phyloP scores from a whole-genome alignment of 768 basidiomycete genomes.

The Xanthoconium stramineum region DNA sequence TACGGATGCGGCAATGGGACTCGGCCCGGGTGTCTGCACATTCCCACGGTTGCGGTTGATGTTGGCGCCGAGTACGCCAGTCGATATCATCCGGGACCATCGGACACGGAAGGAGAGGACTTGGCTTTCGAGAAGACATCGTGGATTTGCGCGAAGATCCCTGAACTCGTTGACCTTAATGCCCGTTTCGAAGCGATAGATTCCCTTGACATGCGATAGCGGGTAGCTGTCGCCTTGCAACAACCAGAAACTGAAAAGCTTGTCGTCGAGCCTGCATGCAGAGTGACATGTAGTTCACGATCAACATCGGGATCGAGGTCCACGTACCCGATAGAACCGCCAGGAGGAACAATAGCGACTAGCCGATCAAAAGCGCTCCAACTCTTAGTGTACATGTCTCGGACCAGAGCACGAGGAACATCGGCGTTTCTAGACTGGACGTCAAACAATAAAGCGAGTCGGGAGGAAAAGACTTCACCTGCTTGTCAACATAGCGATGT shows the following conservation, averaged over 20 bases:
- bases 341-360: conserved; percentile 86
- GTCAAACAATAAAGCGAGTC: not conserved
- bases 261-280: conserved; percentile 73
- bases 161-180: conserved; percentile 87
- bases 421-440: conserved; percentile 64
- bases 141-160: conserved; percentile 84
- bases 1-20: conserved; percentile 17
- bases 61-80: conserved; percentile 59
- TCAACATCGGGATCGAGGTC: not conserved
- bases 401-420: conserved; percentile 77
- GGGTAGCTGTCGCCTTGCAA: conserved; percentile 77
- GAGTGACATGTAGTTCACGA: not conserved
- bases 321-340: conserved; percentile 81
- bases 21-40: conserved; percentile 29
- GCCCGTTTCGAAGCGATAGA: conserved; percentile 84
- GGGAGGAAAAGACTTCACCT: conserved; percentile 40
- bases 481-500: conserved; percentile 68
- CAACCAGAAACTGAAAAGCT: conserved; percentile 87
- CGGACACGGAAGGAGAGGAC: conserved; percentile 78
- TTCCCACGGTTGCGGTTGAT: conserved; percentile 31
- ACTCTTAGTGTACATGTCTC: conserved; percentile 90
- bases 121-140: conserved; percentile 82
- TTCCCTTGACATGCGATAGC: conserved; percentile 76
- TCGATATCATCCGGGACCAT: conserved; percentile 70
- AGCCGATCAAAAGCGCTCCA: conserved; percentile 91